phyloP scores from a whole-genome alignment of 768 basidiomycete species.

The Nevesoporus exiguus region DNA sequence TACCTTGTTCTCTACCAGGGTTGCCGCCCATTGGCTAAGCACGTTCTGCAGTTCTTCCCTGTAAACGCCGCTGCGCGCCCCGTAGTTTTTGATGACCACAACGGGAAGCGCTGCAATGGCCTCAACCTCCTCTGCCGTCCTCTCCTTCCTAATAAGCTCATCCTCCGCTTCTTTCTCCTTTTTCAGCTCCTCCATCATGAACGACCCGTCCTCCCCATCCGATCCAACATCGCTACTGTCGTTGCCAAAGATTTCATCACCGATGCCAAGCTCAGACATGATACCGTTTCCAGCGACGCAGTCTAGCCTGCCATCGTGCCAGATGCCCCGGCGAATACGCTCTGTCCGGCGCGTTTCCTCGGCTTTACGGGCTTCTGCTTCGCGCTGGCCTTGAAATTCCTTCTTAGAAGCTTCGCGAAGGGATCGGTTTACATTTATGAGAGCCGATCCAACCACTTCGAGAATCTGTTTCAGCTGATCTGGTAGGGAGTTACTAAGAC shows the following conservation, averaged over 20 bases:
- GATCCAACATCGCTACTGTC: slow-evolving; percentile 31
- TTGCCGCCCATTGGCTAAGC: slow-evolving; percentile 82
- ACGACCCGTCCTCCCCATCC: slow-evolving; percentile 2
- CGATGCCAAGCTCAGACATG: slow-evolving; percentile 82
- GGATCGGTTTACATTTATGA: slow-evolving; percentile 59
- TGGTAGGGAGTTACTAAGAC: slow-evolving; percentile 71
- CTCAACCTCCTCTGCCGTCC: slow-evolving; percentile 42
- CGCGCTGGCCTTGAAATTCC: slow-evolving; percentile 36
- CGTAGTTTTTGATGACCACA: slow-evolving; percentile 82
- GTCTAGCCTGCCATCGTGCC: slow-evolving; percentile 87
- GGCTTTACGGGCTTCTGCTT: slow-evolving; percentile 35
- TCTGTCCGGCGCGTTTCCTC: slow-evolving; percentile 40
- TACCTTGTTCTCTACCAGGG: slow-evolving; percentile 77
- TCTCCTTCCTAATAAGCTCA: slow-evolving; percentile 30
- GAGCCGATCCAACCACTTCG: slow-evolving; percentile 67
- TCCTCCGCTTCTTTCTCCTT: slow-evolving; percentile 32
- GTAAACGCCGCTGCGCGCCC: slow-evolving; percentile 48
- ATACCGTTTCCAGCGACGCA: slow-evolving; percentile 81
- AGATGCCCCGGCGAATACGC: slow-evolving; percentile 58
- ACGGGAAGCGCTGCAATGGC: slow-evolving; percentile 70
- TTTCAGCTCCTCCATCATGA: slow-evolving; percentile 18
- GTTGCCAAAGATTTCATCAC: slow-evolving; percentile 58
- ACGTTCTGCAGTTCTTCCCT: slow-evolving; percentile 73
- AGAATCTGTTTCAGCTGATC: slow-evolving; percentile 86
- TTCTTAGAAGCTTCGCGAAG: slow-evolving; percentile 44